Percentiles rank a stretch among this genome's conserved stretches.
Evolutionary conservation across 305 asterid genomes (phyloP).

Genomic region (Nicotiana rustica): DNA sequence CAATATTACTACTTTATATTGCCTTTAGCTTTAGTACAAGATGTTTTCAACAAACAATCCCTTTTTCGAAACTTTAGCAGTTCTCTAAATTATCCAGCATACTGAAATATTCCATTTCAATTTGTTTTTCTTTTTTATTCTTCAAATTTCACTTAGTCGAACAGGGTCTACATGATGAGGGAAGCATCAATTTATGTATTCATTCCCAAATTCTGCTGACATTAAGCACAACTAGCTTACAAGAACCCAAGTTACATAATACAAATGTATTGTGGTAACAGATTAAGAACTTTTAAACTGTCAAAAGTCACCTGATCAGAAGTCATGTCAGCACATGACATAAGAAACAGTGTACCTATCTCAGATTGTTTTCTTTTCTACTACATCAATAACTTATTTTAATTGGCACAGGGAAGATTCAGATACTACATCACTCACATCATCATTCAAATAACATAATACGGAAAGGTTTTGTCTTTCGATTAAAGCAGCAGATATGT

Average conservation of each 20-base stretch:
- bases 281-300: constrained; percentile 5
- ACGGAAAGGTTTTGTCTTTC: background rate
- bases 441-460: background rate
- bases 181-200: background rate
- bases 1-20: background rate
- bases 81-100: background rate
- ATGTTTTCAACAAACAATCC: constrained; percentile 14
- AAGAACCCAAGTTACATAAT: constrained; percentile 12
- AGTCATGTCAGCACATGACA: constrained; percentile 24
- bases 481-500: background rate
- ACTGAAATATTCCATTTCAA: background rate
- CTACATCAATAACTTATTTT: background rate
- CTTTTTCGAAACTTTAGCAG: background rate
- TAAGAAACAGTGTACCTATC: background rate
- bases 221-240: constrained; percentile 3
- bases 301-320: constrained; percentile 15
- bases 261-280: constrained; percentile 14
- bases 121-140: background rate
- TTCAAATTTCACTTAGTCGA: background rate
- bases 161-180: background rate
- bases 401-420: background rate
- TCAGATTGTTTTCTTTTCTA: background rate
- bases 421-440: constrained; percentile 21
- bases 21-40: background rate
- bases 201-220: background rate